Base-by-base conservation (phyloP, 352 stramenopile species). In the Saprolegnia diclina region DNA sequence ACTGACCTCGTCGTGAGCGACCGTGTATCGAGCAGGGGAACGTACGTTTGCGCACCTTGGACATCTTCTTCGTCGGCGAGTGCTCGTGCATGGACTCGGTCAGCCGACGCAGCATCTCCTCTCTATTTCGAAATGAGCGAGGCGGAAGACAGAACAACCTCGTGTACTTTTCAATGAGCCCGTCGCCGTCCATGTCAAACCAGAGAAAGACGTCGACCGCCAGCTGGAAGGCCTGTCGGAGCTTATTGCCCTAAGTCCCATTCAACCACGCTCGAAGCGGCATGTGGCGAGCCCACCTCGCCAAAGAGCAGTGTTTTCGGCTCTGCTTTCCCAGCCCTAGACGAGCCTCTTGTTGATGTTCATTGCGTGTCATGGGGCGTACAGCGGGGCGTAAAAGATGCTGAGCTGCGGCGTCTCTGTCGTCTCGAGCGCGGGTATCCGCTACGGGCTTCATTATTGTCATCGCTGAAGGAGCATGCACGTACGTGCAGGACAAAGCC, bases 371-470 rank as follows among this genome's bases (percentile, higher is more conserved):
- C 7, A 11, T 5, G 18, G 29, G 45, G 35, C 72, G 24, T 72
- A 91, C 85, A 93, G 80, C 10, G 83, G 83, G 0, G 83, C 77
- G 77, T 91, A 90, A 66, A 93, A 92, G 62, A 93, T 93, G 71
- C 82, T 91, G 19, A 91, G 75, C 1, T 77, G 73, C 52, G 86
- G 80, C 22, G 11, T 56, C 5, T 59, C 45, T 14, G 16, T 10
- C 11, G 73, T 79, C 70, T 91, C 83, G 6, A 90, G 72, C 11
- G 81, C 89, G 6, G 86, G 86, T 56, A 94, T 90, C 82, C 82
- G 89, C 84, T 91, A 74, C 1, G 6, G 18, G 6, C 24, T 61
- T 65, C 21, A 14, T 45, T 16, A 44, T n/a, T 22, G 22, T 48
- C 40, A 46, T 68, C n/a, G 9, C 18, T 6, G 32, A 55, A 62